Base-by-base conservation (phyloP, 306 rosid species). In the Fragaria ananassa region DNA sequence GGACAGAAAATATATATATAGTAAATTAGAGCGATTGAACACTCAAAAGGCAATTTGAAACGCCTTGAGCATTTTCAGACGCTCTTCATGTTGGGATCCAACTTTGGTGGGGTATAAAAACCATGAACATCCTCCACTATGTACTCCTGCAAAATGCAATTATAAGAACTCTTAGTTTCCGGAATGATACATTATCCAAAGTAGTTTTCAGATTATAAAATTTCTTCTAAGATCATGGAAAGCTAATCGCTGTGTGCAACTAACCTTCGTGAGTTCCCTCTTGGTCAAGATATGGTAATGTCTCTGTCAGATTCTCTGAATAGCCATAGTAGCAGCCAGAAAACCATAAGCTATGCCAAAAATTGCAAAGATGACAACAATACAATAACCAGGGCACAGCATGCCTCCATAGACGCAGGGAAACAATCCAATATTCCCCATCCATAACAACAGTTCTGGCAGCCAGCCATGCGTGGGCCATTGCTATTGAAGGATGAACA, bases 381-480 rank as follows among this genome's bases (percentile, higher is more conserved):
- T 77, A 96, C 98, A 61, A 96, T 78, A 71, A 96, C 93, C 31
- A 96, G 84, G 51, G 97, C 97, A 81, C 92, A 96, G 85, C 99
- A 96, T 4, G 98, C 99, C 82, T 96, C 99, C 99, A 96, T 91
- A 39, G 99, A 96, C n/a, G 97, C 99, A 9, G 99, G 99, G 79
- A 96, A 96, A 87, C 99, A 96, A 85, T 96, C 98, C 87, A 92
- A 83, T 68, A 96, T 91, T 77, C 99, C 99, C 98, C 97, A 96
- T 21, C 99, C 99, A 56, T 96, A 96, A 78, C 99, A 92, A 83
- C 99, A 96, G 85, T 96, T 96, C 78, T 96, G 99, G 88, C 98
- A 96, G 51, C 99, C 98, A 46, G 97, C 96, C 91, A 96, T 90
- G 74, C 98, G 80, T 21, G 99, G 97, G 74, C 92, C 99, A 50